These are phyloP conservation scores for Imleria badia DNA, from an alignment of 768 basidiomycete species.

Conservation along the genomic window DNA sequence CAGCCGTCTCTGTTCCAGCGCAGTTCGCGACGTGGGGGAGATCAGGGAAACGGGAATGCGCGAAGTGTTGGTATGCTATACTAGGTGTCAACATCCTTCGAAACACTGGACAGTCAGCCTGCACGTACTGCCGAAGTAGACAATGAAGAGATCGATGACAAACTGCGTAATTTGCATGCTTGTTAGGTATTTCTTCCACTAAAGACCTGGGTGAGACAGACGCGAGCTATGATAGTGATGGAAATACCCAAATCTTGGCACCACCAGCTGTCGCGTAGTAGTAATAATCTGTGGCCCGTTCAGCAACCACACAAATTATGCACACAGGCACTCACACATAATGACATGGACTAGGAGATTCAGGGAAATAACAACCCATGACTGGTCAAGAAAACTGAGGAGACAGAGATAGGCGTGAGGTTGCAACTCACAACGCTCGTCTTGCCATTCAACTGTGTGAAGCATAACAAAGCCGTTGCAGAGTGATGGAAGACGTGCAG, in stretches of 20 bases:
- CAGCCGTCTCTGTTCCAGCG: constrained; percentile 85
- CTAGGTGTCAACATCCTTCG: constrained; percentile 7
- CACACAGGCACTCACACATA: constrained; percentile 75
- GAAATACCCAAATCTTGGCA: constrained; percentile 87
- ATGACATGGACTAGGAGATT: constrained; percentile 94
- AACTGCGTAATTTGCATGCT: constrained; percentile 97
- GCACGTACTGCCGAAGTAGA: constrained; percentile 92
- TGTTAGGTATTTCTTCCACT: constrained; percentile 99
- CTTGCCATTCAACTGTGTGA: constrained; percentile 88
- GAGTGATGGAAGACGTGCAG: constrained; percentile 99
- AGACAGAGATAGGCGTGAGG: not conserved
- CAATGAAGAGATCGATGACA: constrained; percentile 83
- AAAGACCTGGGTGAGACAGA: not conserved
- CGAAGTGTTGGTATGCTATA: constrained; percentile 80
- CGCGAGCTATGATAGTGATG: not conserved
- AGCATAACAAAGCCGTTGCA: constrained; percentile 94
- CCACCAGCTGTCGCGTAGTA: constrained; percentile 99
- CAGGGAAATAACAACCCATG: constrained; percentile 92
- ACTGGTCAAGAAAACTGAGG: constrained; percentile 46
- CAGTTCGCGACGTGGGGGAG: constrained; percentile 81
- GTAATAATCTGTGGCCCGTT: constrained; percentile 77
- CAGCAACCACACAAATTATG: not conserved
- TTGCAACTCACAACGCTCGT: constrained; percentile 79
- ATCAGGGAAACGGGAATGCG: constrained; percentile 54
- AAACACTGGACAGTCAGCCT: not conserved